Evolutionary conservation across 2,329 filamentous ascomycete genomes (phyloP).

Genomic region (Microsporum canis): DNA sequence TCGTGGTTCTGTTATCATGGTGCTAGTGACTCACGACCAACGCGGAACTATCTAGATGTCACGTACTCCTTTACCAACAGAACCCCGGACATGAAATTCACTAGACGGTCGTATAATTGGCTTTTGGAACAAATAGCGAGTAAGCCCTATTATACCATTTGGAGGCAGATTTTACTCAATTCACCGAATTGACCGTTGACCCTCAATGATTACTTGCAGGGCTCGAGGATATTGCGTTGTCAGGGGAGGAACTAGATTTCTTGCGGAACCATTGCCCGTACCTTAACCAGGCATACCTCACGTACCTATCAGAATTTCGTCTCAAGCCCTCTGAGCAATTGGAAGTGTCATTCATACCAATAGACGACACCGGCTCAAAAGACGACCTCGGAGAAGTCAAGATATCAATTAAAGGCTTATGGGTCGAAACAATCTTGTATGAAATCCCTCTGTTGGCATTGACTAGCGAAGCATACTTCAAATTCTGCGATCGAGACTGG

Average conservation of each 20-base stretch:
- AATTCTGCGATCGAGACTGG: conserved; percentile 91
- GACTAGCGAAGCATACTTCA: conserved; percentile 94
- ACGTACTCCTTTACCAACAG: conserved; percentile 93
- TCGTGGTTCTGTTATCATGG: background rate
- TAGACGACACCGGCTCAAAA: conserved; percentile 48
- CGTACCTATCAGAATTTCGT: conserved; percentile 69
- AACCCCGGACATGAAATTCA: conserved; percentile 86
- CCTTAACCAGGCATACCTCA: conserved; percentile 63
- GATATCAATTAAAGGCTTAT: conserved; percentile 67
- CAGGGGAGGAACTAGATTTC: conserved; percentile 67
- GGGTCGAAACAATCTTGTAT: conserved; percentile 94
- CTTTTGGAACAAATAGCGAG: conserved; percentile 70
- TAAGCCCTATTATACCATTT: conserved; percentile 29
- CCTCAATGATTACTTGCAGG: conserved; percentile 39
- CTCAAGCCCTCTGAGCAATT: conserved; percentile 75
- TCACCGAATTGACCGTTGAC: background rate
- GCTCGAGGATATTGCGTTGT: conserved; percentile 69
- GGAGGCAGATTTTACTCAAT: background rate
- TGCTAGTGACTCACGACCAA: background rate
- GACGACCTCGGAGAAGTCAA: conserved; percentile 62
- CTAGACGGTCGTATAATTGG: conserved; percentile 72
- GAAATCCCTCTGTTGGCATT: conserved; percentile 89
- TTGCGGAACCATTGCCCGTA: conserved; percentile 71
- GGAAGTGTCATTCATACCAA: conserved; percentile 50
- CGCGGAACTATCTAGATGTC: conserved; percentile 45